Percentiles rank a stretch among this genome's conserved stretches.
phyloP scores from a whole-genome alignment of 768 basidiomycete genomes.

The Sporobolomyces pararoseus region DNA sequence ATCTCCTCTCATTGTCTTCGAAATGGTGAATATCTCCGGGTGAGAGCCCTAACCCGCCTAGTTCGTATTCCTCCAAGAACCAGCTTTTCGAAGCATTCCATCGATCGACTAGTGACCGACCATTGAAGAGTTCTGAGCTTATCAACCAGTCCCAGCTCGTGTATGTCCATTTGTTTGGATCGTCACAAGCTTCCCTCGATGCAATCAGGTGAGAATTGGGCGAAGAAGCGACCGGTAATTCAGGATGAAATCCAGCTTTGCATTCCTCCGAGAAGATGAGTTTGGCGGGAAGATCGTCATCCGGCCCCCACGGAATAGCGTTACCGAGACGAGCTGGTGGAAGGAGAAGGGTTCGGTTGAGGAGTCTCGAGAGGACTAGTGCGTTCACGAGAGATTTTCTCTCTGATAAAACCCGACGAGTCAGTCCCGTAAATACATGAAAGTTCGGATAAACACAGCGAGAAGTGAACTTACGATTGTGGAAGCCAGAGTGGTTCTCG shows the following conservation, averaged over 20 bases:
- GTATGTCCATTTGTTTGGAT: constrained; percentile 12
- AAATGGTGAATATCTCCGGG: constrained; percentile 9
- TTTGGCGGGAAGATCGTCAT: neutral
- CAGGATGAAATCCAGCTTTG: constrained; percentile 20
- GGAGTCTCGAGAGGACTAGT: constrained; percentile 27
- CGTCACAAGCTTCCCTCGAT: neutral
- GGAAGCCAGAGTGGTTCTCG: constrained; percentile 39
- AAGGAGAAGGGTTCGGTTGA: constrained; percentile 37
- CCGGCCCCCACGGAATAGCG: constrained; percentile 27
- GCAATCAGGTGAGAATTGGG: constrained; percentile 6
- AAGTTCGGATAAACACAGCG: too few relatives aligned
- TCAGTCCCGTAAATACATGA: too few relatives aligned
- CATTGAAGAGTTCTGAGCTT: neutral
- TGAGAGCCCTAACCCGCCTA: constrained; percentile 15
- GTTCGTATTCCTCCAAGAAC: neutral
- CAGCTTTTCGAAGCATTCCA: constrained; percentile 16
- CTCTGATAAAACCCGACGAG: neutral
- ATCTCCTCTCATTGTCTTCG: constrained; percentile 18
- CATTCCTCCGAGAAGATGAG: constrained; percentile 25
- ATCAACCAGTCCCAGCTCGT: constrained; percentile 19
- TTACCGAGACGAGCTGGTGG: constrained; percentile 32
- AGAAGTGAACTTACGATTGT: constrained; percentile 21
- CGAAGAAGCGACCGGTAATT: neutral
- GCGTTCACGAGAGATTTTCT: constrained; percentile 39
- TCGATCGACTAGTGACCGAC: constrained; percentile 12